A percentile compares a stretch with the other conserved stretches of the same genome.
Conservation (phyloP, 2,329 filamentous ascomycete genomes). For the Chrysoporthe deuterocubensis region DNA sequence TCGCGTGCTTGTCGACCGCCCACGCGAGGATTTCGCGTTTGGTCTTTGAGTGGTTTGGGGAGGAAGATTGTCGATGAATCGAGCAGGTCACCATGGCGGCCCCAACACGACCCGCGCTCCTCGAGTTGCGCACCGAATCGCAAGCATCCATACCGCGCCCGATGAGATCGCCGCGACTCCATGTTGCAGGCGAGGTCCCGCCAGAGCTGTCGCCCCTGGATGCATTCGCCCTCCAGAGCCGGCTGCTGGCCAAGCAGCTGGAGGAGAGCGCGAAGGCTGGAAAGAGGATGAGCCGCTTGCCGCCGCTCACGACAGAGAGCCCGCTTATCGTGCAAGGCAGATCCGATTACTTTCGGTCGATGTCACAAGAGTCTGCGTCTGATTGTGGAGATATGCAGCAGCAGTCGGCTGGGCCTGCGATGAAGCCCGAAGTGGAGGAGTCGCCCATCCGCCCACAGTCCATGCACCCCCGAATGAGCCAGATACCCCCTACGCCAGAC, state of each 20-base stretch:
- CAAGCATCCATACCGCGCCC: conserved; percentile 58
- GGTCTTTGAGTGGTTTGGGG: background rate
- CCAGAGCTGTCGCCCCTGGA: conserved; percentile 93
- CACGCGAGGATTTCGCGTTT: conserved; percentile 16
- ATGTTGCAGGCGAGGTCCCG: conserved; percentile 79
- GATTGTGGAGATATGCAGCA: conserved; percentile 49
- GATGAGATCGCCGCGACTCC: conserved; percentile 74
- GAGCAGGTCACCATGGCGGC: conserved; percentile 49
- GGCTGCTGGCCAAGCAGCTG: conserved; percentile 83
- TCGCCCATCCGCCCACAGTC: conserved; percentile 67
- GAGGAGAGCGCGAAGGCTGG: conserved; percentile 77
- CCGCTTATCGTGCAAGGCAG: conserved; percentile 76
- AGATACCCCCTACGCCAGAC: conserved; percentile 57
- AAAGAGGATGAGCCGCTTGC: conserved; percentile 81
- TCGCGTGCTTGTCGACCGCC: conserved; percentile 16
- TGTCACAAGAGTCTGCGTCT: conserved; percentile 65
- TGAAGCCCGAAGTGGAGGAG: conserved; percentile 63
- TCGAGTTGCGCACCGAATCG: conserved; percentile 64
- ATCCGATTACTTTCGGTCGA: conserved; percentile 79
- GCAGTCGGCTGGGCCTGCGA: conserved; percentile 48
- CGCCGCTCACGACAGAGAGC: conserved; percentile 80
- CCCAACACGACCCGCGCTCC: conserved; percentile 55
- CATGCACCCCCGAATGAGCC: conserved; percentile 76
- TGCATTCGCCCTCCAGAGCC: conserved; percentile 90
- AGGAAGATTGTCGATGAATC: conserved; percentile 23